Conservation (phyloP, 768 basidiomycete genomes). For the Xerocomus brunneocitrinus region DNA sequence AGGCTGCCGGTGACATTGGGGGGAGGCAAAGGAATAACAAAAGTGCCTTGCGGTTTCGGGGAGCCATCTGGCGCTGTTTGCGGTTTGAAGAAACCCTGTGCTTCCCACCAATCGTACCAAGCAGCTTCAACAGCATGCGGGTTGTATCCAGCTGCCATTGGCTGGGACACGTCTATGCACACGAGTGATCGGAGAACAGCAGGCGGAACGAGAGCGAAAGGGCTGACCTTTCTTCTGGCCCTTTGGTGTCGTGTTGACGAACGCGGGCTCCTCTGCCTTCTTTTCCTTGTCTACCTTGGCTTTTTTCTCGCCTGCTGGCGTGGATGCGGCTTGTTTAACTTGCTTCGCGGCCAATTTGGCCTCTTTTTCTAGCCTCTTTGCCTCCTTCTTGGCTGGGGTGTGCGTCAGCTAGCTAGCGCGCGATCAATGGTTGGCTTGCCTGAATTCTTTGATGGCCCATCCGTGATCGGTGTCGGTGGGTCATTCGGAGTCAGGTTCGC, state of each 20-base stretch:
- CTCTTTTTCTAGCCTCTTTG: slow-evolving; percentile 75
- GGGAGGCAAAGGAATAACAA: slow-evolving; percentile 87
- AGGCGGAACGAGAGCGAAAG: not conserved
- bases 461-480: not conserved
- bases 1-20: slow-evolving; percentile 96
- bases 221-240: slow-evolving; percentile 88
- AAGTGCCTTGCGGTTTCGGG: slow-evolving; percentile 58
- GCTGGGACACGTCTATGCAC: slow-evolving; percentile 67
- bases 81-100: slow-evolving; percentile 87
- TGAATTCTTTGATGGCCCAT: slow-evolving; percentile 36
- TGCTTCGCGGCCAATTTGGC: slow-evolving; percentile 71
- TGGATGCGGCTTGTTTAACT: slow-evolving; percentile 36
- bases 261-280: slow-evolving; percentile 64
- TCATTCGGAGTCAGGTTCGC: not conserved
- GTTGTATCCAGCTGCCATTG: slow-evolving; percentile 93
- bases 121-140: slow-evolving; percentile 91
- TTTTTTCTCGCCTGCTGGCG: slow-evolving; percentile 58
- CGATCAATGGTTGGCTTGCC: slow-evolving; percentile 24
- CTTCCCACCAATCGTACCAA: slow-evolving; percentile 98
- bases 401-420: slow-evolving; percentile 1
- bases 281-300: slow-evolving; percentile 70
- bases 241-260: slow-evolving; percentile 83
- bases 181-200: not conserved
- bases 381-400: slow-evolving; percentile 72
- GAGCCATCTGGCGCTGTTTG: slow-evolving; percentile 53